phyloP scores from a whole-genome alignment of 2,329 filamentous ascomycete genomes.

The Colletotrichum musae region DNA sequence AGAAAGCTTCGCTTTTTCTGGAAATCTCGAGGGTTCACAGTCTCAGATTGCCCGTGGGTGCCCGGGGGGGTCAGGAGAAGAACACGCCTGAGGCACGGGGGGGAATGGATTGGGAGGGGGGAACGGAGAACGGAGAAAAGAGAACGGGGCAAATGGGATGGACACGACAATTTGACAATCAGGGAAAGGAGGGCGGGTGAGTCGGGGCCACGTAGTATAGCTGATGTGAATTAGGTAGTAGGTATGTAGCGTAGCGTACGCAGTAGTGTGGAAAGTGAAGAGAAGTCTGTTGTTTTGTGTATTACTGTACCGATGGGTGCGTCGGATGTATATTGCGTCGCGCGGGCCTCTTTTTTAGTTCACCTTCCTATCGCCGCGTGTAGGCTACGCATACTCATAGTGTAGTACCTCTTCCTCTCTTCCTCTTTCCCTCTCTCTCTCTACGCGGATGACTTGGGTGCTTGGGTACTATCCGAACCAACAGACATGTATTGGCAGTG shows the following conservation, averaged over 20 bases:
- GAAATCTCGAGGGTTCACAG: constrained; percentile 41
- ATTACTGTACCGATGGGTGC: constrained; percentile 9
- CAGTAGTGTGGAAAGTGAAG: too few species aligned
- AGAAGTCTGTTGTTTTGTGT: too few species aligned
- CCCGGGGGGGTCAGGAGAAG: constrained; percentile 33
- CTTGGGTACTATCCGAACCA: too few species aligned
- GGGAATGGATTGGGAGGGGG: constrained; percentile 1
- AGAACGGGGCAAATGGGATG: constrained; percentile 4
- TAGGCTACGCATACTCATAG: too few species aligned
- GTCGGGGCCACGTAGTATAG: constrained; percentile 25
- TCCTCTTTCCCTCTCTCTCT: too few species aligned
- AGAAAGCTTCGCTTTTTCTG: constrained; percentile 44
- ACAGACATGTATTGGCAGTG: too few species aligned
- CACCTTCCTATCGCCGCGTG: neutral
- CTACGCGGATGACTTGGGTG: too few species aligned
- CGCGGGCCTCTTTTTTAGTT: constrained; percentile 17
- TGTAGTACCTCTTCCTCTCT: too few species aligned
- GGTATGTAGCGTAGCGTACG: neutral
- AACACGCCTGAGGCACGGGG: constrained; percentile 31
- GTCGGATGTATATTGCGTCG: constrained; percentile 27
- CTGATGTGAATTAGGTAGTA: neutral
- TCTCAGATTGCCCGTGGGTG: constrained; percentile 42
- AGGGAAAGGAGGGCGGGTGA: constrained; percentile 7
- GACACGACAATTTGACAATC: neutral
- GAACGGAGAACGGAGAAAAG: constrained; percentile 10